Percentiles rank a stretch among this genome's conserved stretches.
Conservation (phyloP, 108 stramenopile genomes). For the Mayamaea pseudoterrestris region DNA sequence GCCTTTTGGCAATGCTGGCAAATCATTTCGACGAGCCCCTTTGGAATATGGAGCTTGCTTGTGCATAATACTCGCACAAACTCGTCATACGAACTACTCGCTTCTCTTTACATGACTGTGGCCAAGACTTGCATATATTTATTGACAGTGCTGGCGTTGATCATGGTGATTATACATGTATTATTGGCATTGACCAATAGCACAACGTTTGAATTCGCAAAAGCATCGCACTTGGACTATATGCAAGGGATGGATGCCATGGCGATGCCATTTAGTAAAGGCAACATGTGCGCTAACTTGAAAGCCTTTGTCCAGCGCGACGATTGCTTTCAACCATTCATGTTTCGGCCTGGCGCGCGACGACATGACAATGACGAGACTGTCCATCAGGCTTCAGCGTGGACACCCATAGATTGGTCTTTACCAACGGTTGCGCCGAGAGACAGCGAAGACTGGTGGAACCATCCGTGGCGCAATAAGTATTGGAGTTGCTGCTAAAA, state of each 20-base stretch:
- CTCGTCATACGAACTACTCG: no score
- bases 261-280: conserved; percentile 46
- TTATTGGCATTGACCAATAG: conserved; percentile 32
- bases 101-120: no score
- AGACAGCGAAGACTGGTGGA: conserved; percentile 72
- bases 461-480: conserved; percentile 75
- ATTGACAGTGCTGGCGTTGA: conserved; percentile 12
- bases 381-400: conserved; percentile 4
- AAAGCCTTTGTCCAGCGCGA: conserved; percentile 34
- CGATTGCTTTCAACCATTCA: conserved; percentile 1
- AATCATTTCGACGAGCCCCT: conserved; percentile 16
- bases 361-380: background rate
- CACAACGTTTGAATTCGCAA: conserved; percentile 55
- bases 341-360: no score
- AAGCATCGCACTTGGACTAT: conserved; percentile 46
- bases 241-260: conserved; percentile 35
- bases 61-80: no score
- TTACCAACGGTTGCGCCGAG: conserved; percentile 38
- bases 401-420: conserved; percentile 54
- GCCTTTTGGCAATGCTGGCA: conserved; percentile 23
- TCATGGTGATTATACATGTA: conserved; percentile 32
- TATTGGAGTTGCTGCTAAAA: conserved; percentile 73
- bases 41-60: conserved; percentile 5
- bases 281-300: conserved; percentile 27
- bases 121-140: conserved; percentile 41